Base-by-base conservation (phyloP, 1,284 basidiomycete species). In the Phellinidium pouzarii region DNA sequence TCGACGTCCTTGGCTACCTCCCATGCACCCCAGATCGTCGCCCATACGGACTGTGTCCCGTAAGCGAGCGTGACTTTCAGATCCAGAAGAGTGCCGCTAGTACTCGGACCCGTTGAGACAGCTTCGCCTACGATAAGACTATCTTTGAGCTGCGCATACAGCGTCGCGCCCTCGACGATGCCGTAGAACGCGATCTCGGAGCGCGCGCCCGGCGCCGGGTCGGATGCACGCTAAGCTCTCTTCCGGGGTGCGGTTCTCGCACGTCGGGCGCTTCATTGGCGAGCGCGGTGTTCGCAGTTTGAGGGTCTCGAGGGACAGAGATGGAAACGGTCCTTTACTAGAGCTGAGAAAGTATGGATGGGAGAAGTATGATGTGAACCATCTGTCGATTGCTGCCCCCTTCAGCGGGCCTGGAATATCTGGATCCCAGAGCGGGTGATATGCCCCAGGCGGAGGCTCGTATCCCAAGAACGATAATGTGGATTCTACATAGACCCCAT, bases 21-120 rank as follows among this genome's bases (percentile, higher is more conserved):
- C 60, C 59, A 61, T 4, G 56, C 59, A 4, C 48, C 59, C 45
- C 59, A 61, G 1, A 53, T 38, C 36, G 48, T 44, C 22, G 52
- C 49, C 55, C 60, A 60, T 17, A 58, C 50, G 1, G 55, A 56
- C 12, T n/a, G 17, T 12, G 49, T 47, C 9, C 50, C 44, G 34
- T 47, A 20, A 8, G 47, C 12, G 17, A 48, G 26, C 12, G 19
- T 37, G n/a, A 56, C 26, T 9, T 29, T 51, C 8, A 55, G 20
- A 2, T 46, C 17, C 11, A 34, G 36, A n/a, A n/a, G n/a, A n/a
- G n/a, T n/a, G n/a, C n/a, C n/a, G n/a, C n/a, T n/a, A n/a, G n/a
- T n/a, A n/a, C n/a, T n/a, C n/a, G n/a, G n/a, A n/a, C n/a, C n/a
- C n/a, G n/a, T n/a, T n/a, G n/a, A n/a, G n/a, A n/a, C n/a, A n/a